A percentile compares a stretch with the other conserved stretches of the same genome.
Conservation (phyloP, 208 protist genomes). For the Strigomonas oncopelti region DNA sequence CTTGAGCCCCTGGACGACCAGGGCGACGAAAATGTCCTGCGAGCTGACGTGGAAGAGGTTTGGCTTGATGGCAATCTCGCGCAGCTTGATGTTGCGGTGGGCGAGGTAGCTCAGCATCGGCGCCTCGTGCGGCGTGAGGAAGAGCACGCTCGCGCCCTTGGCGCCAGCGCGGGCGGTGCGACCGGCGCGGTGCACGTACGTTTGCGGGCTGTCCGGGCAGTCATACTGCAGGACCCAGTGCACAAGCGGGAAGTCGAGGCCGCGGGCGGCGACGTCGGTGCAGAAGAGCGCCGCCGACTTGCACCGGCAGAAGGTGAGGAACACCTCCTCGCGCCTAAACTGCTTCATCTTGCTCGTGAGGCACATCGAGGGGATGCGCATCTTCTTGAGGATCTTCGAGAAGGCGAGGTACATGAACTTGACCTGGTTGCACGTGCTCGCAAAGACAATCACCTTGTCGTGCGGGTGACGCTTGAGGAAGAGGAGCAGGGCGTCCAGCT, state of each 20-base stretch:
- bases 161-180: constrained; percentile 92
- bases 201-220: constrained; percentile 96
- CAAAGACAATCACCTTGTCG: constrained; percentile 97
- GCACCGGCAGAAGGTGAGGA: constrained; percentile 85
- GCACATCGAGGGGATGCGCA: constrained; percentile 89
- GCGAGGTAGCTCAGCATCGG: constrained; percentile 90
- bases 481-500: constrained; percentile 96
- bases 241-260: constrained; percentile 97
- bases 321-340: constrained; percentile 89
- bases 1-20: constrained; percentile 95
- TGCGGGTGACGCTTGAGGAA: constrained; percentile 97
- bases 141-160: constrained; percentile 92
- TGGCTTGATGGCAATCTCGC: constrained; percentile 82
- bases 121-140: constrained; percentile 97
- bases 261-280: constrained; percentile 98
- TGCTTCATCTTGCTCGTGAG: constrained; percentile 93
- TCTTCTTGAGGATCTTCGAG: constrained; percentile 88
- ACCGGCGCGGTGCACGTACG: constrained; percentile 99
- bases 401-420: constrained; percentile 92
- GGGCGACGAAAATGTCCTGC: constrained; percentile 85
- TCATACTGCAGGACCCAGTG: constrained; percentile 99
- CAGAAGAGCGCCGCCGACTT: constrained; percentile 94
- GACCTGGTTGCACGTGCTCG: constrained; percentile 98
- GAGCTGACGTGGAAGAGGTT: constrained; percentile 56
- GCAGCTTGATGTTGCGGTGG: constrained; percentile 78